Base-by-base conservation (phyloP, 1,139 yeast genomes). In the Debaryomycetaceae sp. region DNA sequence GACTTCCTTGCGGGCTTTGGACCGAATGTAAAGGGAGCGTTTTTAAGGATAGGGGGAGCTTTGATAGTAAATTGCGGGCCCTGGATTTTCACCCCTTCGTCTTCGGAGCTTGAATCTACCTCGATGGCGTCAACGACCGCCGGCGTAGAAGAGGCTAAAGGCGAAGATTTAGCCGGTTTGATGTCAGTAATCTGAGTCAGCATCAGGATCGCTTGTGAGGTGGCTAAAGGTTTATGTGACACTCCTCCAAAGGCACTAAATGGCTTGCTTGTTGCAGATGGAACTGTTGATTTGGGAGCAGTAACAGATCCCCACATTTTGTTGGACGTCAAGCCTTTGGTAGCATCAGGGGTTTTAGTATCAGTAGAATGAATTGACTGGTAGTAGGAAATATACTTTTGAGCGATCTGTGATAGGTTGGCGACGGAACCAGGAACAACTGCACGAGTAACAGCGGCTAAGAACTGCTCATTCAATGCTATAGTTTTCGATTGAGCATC, bases 381-480 rank as follows among this genome's bases (percentile, higher is more conserved):
- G 37, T 64, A 65, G 41, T 73, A 83, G 23, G 63, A 63, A 27
- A 67, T 58, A 49, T 85, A 85, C 49, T 77, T 79, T 22, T 59
- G 57, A 25, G 78, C 66, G 12, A 75, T 53, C 5, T 71, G 60
- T 0, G 73, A 55, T 46, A 81, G 70, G 41, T 81, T 73, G 1
- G 70, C 77, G 14, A 72, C 58, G 1, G 77, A 66, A 36, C 72
- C 69, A 3, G 58, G 53, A 2, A 45, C 41, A 27, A 64, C 51
- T 16, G 68, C 56, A 22, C 58, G 53, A 22, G 56, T 55, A 27
- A 85, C 49, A 19, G 73, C 59, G 14, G 62, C 62, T 18, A 71
- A 54, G 40, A 85, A 79, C 35, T 67, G 73, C 16, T 71, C 68
- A 48, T 83, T 83, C 46, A 85, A 62, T 1, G 94, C 93, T 43